Percentiles rank a stretch among this genome's conserved stretches.
These are phyloP conservation scores for Lichtheimia hyalospora DNA, from an alignment of 371 early-diverging fungal species.

Conservation along the genomic window DNA sequence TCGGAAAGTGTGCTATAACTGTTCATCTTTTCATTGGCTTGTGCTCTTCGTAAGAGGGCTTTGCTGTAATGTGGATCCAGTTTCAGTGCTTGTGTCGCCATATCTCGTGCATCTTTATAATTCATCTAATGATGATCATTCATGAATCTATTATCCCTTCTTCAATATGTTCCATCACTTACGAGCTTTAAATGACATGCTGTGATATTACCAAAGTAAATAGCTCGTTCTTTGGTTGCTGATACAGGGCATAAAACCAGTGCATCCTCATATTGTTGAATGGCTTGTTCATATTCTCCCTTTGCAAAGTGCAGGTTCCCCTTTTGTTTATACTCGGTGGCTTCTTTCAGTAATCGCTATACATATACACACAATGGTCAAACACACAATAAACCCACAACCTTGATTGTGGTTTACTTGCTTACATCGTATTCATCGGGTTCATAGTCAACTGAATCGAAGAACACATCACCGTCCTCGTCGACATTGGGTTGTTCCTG, in stretches of 20 bases:
- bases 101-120: slow-evolving; percentile 47
- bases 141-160: too few species aligned
- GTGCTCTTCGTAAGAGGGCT: slow-evolving; percentile 78
- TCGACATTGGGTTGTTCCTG: slow-evolving; percentile 8
- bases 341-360: slow-evolving; percentile 40
- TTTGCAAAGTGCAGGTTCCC: slow-evolving; percentile 59
- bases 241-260: slow-evolving; percentile 54
- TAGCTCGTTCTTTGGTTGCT: slow-evolving; percentile 44
- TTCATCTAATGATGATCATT: slow-evolving; percentile 29
- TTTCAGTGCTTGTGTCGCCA: slow-evolving; percentile 64
- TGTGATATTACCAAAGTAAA: slow-evolving; percentile 67
- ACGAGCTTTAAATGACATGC: slow-evolving; percentile 69
- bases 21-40: slow-evolving; percentile 67
- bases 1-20: slow-evolving; percentile 52
- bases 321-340: slow-evolving; percentile 47
- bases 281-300: slow-evolving; percentile 52
- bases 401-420: too few species aligned
- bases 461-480: slow-evolving; percentile 46
- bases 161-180: slow-evolving; percentile 2
- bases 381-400: too few species aligned
- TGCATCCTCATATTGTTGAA: slow-evolving; percentile 62
- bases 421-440: slow-evolving; percentile 37
- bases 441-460: slow-evolving; percentile 35
- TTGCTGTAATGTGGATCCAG: slow-evolving; percentile 73
- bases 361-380: too few species aligned